A percentile compares a stretch with the other conserved stretches of the same genome.
Conservation (phyloP, 2,329 filamentous ascomycete species). For the Fusarium sp. region DNA sequence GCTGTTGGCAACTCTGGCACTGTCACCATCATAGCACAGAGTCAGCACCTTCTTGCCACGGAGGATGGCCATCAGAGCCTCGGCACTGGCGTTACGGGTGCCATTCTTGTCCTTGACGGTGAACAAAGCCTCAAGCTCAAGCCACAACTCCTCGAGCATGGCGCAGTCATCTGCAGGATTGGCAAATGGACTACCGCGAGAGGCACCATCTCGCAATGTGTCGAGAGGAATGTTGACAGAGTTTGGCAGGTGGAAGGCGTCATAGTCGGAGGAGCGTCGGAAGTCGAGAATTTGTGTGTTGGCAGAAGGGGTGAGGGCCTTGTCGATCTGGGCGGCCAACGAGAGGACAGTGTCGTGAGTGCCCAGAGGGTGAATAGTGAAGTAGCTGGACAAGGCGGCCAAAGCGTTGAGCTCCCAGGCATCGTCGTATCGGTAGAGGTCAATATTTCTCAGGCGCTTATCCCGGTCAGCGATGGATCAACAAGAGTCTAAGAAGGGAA, state of each 20-base stretch:
- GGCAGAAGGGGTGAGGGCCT: constrained; percentile 40
- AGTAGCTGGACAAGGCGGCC: constrained; percentile 54
- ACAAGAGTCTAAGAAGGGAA: fast-evolving
- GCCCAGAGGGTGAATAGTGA: constrained; percentile 40
- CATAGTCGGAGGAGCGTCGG: constrained; percentile 55
- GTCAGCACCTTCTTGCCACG: constrained; percentile 56
- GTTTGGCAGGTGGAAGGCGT: constrained; percentile 57
- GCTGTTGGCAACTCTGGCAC: constrained; percentile 65
- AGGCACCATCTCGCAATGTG: constrained; percentile 45
- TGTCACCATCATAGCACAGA: constrained; percentile 66
- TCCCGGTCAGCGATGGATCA: constrained; percentile 26
- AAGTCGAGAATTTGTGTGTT: constrained; percentile 58
- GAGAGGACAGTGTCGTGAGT: constrained; percentile 42
- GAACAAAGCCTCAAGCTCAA: constrained; percentile 60
- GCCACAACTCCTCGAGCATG: constrained; percentile 61
- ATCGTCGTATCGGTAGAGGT: constrained; percentile 67
- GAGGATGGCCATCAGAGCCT: constrained; percentile 46
- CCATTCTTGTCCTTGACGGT: constrained; percentile 45
- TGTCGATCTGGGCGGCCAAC: constrained; percentile 42
- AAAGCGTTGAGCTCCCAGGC: constrained; percentile 62
- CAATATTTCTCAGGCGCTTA: constrained; percentile 61
- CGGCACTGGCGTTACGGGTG: constrained; percentile 43
- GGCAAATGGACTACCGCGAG: constrained; percentile 46
- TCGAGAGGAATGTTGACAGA: constrained; percentile 61
- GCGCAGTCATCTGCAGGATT: constrained; percentile 60